Conservation (phyloP, 192 early-diverging fungal genomes). For the Backusella psychrophila region DNA sequence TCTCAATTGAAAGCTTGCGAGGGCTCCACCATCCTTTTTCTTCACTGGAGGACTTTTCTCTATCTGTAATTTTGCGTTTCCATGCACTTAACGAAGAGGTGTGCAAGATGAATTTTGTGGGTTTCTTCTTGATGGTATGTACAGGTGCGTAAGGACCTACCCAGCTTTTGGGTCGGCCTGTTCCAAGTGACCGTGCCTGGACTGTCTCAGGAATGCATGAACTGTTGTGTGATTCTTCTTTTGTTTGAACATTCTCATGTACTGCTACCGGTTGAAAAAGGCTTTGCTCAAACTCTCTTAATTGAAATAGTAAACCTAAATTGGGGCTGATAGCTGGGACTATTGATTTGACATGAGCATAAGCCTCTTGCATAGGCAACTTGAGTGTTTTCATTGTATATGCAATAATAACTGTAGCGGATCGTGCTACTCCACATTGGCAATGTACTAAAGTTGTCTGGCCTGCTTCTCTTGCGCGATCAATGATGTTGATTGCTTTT, state of each 20-base stretch:
- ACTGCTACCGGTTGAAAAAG: not conserved
- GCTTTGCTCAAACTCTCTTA: constrained; percentile 63
- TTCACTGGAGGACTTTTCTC: not conserved
- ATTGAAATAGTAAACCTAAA: constrained; percentile 75
- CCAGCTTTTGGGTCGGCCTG: not conserved
- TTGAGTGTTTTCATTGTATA: constrained; percentile 79
- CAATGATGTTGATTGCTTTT: constrained; percentile 65
- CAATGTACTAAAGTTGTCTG: constrained; percentile 80
- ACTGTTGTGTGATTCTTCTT: not conserved
- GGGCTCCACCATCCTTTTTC: constrained; percentile 4
- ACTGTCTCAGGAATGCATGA: constrained; percentile 1
- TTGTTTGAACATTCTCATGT: not conserved
- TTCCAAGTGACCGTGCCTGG: not conserved
- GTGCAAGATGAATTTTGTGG: not conserved
- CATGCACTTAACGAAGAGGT: not conserved
- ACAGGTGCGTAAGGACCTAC: not conserved
- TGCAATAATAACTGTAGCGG: constrained; percentile 82
- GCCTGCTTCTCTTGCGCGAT: constrained; percentile 49
- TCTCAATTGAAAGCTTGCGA: constrained; percentile 3
- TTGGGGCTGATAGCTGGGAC: constrained; percentile 83
- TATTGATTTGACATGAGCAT: constrained; percentile 69
- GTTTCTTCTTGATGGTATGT: constrained; percentile 5
- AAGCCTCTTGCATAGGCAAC: constrained; percentile 62
- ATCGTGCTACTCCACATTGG: constrained; percentile 87
- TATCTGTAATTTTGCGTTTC: not conserved